Evolutionary conservation across 352 stramenopile species (phyloP), one percentile per base, ranked within the genome.

Genomic region (Pilasporangium apinafurcum): DNA sequence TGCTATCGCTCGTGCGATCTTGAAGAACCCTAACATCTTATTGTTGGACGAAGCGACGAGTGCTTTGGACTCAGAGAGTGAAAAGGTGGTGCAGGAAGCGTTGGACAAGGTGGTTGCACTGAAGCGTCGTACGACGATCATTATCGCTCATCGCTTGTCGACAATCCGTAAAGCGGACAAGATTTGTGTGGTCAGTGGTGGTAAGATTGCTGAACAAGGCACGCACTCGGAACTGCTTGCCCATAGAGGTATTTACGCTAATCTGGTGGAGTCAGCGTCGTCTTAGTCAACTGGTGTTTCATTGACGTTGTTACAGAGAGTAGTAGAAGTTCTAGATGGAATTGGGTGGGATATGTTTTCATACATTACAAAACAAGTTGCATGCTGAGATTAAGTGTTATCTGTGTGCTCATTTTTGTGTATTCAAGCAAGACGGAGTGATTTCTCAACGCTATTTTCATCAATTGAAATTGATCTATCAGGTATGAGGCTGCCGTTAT

Each of bases 11-110:
- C 54, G 65, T 4, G 65, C 53, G 4, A 66, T 68, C 24, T 37
- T 72, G 24, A 73, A 74, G 37, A 61, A 73, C 28, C 63, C 61
- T 2, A 32, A 44, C 95, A 12, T 43, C 93, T 3, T 39, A 2
- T 21, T 39, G 12, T 21, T 39, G 17, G 83, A 95, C 54, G 83
- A 95, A 54, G 84, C 83, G 14, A 95, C 83, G n/a, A 76, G 50
- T 38, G 82, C 76, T 14, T 50, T 91, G 14, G 80, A 95, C 51
- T 49, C 48, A 16, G 56, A 63, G 37, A 65, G 51, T 20, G 56
- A 66, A 27, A 31, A 48, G 16, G 14, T 68, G 14, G 58, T 68
- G 35, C 58, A 68, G 22, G 31, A 37, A 10, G 42, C 58, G 22
- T 32, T 68, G 16, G 59, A 68, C 45, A 18, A 20, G 28, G 9